Base-by-base conservation (phyloP, 108 stramenopile genomes). In the Discostella pseudostelligera region DNA sequence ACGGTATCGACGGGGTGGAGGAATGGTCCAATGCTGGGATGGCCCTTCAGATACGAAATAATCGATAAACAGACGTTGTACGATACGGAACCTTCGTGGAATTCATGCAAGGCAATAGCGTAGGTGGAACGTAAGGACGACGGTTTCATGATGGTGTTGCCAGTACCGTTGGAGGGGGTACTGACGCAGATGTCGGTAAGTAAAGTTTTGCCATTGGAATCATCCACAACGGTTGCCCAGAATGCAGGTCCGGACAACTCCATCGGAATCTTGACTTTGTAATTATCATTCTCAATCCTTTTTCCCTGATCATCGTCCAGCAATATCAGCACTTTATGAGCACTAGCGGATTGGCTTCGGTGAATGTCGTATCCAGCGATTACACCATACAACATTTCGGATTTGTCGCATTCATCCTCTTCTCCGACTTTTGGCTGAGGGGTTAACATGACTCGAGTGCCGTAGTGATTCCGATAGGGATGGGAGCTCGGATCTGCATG, bases 1-100 rank as follows among this genome's bases (percentile, higher is more conserved):
- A 81, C 68, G 0, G 77, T 78, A 66, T 88, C 83, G 14, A 97
- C 96, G 16, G 97, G 95, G 47, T 74, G 56, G 56, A 84, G 49
- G 58, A 96, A 96, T 8, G 82, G 81, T 16, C 59, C 72, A n/a
- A 81, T 68, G 46, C 83, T 85, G 26, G 43, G 54, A 21, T 90
- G 88, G 20, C 69, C 57, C 26, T 65, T 47, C 22, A 90, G 69
- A 59, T 74, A 86, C 4, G 74, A 62, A 1, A 93, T 21, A 45
- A 93, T 74, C 0, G 55, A 51, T 32, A 76, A 76, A 47, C 88
- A 93, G 26, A 72, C 85, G 43, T 78, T 51, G 58, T 83, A 86
- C 39, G 92, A 85, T 26, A 73, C 81, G 1, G 92, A 89, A 8
- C 60, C 69, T 39, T 60, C 63, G 55, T 81, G 73, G 58, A 74